Conservation (phyloP, 73 alveolate species). For the Symbiodinium pilosum region DNA sequence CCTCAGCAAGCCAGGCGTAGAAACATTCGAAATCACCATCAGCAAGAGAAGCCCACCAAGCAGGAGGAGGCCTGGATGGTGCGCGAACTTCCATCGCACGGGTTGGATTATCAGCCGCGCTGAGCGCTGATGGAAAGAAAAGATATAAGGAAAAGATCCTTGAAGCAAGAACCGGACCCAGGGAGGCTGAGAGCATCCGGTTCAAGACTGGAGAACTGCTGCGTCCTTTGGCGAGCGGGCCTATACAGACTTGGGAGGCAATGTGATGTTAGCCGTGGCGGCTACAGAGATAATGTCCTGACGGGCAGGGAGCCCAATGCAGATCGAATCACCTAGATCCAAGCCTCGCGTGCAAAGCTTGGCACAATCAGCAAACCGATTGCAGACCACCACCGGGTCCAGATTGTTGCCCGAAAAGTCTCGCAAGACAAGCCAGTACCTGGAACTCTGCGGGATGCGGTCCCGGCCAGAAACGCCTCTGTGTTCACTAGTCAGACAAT, state of each 20-base stretch:
- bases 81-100: background rate
- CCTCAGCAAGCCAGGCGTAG: background rate
- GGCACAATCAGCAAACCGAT: background rate
- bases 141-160: background rate
- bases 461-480: background rate
- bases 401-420: background rate
- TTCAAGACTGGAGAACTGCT: background rate
- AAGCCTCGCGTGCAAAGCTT: background rate
- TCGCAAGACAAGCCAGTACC: background rate
- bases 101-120: background rate
- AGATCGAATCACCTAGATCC: background rate
- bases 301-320: background rate
- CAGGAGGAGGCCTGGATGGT: background rate
- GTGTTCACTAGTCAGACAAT: background rate
- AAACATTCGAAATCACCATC: background rate
- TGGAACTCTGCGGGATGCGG: background rate
- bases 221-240: background rate
- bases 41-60: background rate
- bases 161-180: background rate
- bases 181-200: background rate
- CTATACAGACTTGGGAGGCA: background rate
- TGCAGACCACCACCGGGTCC: background rate
- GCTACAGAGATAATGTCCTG: background rate
- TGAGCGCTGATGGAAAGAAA: background rate
- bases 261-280: background rate